These are phyloP conservation scores for Zasmidium citrigriseum DNA, from an alignment of 2,329 filamentous ascomycete species.

Conservation along the genomic window DNA sequence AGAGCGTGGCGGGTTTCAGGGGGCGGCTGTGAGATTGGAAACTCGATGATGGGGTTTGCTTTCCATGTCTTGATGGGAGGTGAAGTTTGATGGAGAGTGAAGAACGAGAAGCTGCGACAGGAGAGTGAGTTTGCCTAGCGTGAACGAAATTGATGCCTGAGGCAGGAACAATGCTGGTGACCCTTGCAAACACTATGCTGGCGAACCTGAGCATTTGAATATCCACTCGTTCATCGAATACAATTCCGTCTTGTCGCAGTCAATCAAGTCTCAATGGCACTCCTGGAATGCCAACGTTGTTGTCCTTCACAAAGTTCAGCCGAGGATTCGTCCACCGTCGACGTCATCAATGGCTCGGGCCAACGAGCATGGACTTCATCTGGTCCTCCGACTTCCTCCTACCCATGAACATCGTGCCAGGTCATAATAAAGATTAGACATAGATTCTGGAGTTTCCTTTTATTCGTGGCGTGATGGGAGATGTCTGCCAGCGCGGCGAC, in stretches of 20 bases:
- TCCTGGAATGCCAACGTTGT: not conserved
- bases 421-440: not conserved
- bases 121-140: not conserved
- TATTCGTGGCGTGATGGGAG: slow-evolving; percentile 7
- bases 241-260: too few relatives aligned
- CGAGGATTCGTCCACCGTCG: not conserved
- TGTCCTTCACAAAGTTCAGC: not conserved
- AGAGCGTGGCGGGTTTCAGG: too few relatives aligned
- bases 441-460: slow-evolving; percentile 5
- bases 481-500: slow-evolving; percentile 30
- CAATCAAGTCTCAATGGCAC: too few relatives aligned
- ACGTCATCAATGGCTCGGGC: not conserved
- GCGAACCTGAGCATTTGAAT: too few relatives aligned
- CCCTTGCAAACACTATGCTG: too few relatives aligned
- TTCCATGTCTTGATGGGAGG: too few relatives aligned
- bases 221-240: too few relatives aligned
- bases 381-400: not conserved
- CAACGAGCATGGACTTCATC: not conserved
- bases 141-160: not conserved
- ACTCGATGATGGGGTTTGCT: too few relatives aligned
- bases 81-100: not conserved
- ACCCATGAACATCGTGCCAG: not conserved
- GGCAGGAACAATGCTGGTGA: too few relatives aligned
- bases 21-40: too few relatives aligned
- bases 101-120: not conserved